Evolutionary conservation across 768 basidiomycete species (phyloP).

Genomic region (Termitomyces sp.): DNA sequence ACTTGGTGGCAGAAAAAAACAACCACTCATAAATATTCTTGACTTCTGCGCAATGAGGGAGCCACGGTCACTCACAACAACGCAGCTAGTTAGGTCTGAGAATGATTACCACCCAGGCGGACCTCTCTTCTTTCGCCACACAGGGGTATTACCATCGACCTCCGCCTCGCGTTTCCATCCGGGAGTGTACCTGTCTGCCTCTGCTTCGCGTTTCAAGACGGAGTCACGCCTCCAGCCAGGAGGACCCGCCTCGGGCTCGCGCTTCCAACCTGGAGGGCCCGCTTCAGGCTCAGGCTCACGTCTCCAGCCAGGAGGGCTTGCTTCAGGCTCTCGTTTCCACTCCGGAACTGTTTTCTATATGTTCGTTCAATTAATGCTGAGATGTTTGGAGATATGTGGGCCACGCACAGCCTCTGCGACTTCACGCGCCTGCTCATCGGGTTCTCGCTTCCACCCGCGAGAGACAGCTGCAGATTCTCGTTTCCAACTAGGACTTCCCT

Average conservation of each 20-base stretch:
- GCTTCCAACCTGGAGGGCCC: constrained; percentile 16
- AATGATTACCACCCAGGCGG: constrained; percentile 4
- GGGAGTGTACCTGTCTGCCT: constrained; percentile 8
- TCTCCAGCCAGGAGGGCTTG: constrained; percentile 10
- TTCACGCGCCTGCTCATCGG: background rate
- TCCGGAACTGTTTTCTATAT: background rate
- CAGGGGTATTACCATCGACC: constrained; percentile 3
- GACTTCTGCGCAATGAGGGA: background rate
- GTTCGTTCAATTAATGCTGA: background rate
- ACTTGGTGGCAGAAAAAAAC: background rate
- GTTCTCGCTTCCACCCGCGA: constrained; percentile 9
- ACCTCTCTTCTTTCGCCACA: constrained; percentile 5
- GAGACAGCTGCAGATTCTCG: constrained; percentile 9
- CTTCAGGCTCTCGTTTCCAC: constrained; percentile 1
- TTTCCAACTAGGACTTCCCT: constrained; percentile 16
- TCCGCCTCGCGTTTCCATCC: constrained; percentile 13
- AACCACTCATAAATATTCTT: background rate
- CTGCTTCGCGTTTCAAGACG: constrained; percentile 5
- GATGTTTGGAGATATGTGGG: background rate
- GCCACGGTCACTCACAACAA: background rate
- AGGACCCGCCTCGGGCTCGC: constrained; percentile 7
- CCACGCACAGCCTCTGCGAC: background rate
- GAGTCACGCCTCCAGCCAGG: constrained; percentile 20
- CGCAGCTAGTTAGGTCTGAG: constrained; percentile 1
- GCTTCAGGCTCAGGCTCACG: constrained; percentile 15